These are phyloP conservation scores for Kodamaea kaohsiungensis DNA, from an alignment of 805 yeast species.

Conservation along the genomic window DNA sequence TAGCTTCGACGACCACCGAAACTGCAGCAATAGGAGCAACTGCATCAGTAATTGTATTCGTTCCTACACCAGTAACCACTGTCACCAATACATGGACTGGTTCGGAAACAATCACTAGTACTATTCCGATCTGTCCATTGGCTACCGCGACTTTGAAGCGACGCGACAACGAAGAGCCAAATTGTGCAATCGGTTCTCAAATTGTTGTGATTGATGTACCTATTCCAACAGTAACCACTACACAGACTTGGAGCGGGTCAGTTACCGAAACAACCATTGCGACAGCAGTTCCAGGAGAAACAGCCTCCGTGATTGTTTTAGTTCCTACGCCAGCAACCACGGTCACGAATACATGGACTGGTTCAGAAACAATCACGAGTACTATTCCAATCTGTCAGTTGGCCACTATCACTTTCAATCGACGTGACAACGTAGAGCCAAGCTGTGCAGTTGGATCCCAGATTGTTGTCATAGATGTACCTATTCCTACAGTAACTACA, in stretches of 20 bases:
- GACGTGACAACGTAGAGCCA: too few species aligned
- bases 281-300: slow-evolving; percentile 8
- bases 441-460: not conserved
- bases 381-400: not conserved
- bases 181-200: too few species aligned
- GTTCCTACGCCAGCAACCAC: not conserved
- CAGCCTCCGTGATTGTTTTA: not conserved
- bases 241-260: slow-evolving; percentile 2
- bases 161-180: too few species aligned
- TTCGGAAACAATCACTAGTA: too few species aligned
- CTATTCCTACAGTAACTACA: not conserved
- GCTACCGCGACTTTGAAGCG: too few species aligned
- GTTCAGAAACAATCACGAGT: not conserved
- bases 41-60: too few species aligned
- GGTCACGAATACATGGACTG: not conserved
- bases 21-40: not conserved
- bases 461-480: not conserved
- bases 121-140: too few species aligned
- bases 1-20: too few species aligned
- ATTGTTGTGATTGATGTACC: not conserved
- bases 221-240: not conserved
- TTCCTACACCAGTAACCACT: too few species aligned
- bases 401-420: too few species aligned
- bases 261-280: slow-evolving; percentile 7
- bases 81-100: not conserved